Evolutionary conservation across 2,329 filamentous ascomycete species (phyloP), one percentile per base, ranked within the genome.

Genomic region (Beauveria sp.): DNA sequence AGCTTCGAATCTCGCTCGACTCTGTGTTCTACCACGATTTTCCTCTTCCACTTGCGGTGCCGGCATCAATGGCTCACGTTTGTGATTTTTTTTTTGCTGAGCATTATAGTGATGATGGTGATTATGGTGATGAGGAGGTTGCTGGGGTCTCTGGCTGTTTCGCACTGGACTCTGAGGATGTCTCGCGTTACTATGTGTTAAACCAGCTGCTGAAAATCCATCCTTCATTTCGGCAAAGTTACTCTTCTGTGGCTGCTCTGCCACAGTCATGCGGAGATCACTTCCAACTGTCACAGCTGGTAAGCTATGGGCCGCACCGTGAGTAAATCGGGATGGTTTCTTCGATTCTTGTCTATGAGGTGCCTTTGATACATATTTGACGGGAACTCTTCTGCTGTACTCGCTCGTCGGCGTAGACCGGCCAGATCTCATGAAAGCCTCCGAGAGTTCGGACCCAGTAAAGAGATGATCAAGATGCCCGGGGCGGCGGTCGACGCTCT

Each of bases 371-470:
- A 53, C 59, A 51, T 51, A 61, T 64, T 24, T 63, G 62, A 50
- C 61, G 53, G 64, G n/a, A 64, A 59, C 14, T 66, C 22, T 68
- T 6, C 65, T 68, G 20, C 64, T 69, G 31, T 20, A 31, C 53
- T 74, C 73, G 34, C 72, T 74, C 18, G 67, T 69, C 16, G 74
- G 74, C 16, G 74, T 75, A 12, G 74, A 74, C 5, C 74, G 64
- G 7, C 73, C 72, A 31, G 74, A 76, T 22, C 72, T 70, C 73
- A 76, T 74, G 46, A 76, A 76, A 51, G 69, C 70, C 10, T 76
- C 74, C 14, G 72, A 73, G 5, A 76, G 70, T 62, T 76, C 73
- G 5, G 74, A 76, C 5, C 74, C 74, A 31, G 68, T 71, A 46
- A 76, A 76, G n/a, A 76, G 62, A 22, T 43, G 40, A 1, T 61